Evolutionary conservation across 1,139 yeast species (phyloP), one percentile per base, ranked within the genome.

Genomic region (Pichia inconspicua): DNA sequence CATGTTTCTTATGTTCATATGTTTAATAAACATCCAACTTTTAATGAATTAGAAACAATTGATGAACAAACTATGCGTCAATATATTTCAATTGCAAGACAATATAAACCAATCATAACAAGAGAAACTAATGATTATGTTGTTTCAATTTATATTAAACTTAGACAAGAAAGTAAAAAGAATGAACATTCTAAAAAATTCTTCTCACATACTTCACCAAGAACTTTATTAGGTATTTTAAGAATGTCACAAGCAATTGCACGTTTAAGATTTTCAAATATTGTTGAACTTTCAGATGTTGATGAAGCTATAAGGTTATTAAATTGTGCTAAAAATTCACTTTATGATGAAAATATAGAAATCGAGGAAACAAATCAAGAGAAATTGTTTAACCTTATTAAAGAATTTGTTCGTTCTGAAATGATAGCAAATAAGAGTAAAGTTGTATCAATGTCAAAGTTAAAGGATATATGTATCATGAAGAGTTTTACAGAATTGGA

Each of bases 1-100:
- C 98, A 94, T 67, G 97, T 94, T 52, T 83, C 98, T 14, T 88
- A 79, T 62, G 99, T 94, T 42, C 99, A 94, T 68, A 89, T 88
- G 92, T 84, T 86, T 67, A 85, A 83, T 66, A 76, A 72, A 50
- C 97, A 90, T 61, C 98, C 98, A 14, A 73, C 79, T 73, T 84
- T 76, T 44, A 41, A 43, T 2, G 78, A 82, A 53, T 82, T 77
- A 52, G 40, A 37, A 37, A 95, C 97, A 6, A 71, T 92, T 43
- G 90, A 84, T 54, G 82, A 96, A 0, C 67, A 77, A 22, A 79
- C 89, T 31, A 84, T 94, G 60, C 80, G 98, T 61, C 96, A 88
- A 64, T 92, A 80, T 63, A 84, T 94, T 55, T 84, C 95, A 5
- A 73, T 80, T 62, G 97, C 99, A 0, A 82, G 96, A 61, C 74